phyloP scores from a whole-genome alignment of 1,284 basidiomycete genomes.

The Rhodofomes roseus region DNA sequence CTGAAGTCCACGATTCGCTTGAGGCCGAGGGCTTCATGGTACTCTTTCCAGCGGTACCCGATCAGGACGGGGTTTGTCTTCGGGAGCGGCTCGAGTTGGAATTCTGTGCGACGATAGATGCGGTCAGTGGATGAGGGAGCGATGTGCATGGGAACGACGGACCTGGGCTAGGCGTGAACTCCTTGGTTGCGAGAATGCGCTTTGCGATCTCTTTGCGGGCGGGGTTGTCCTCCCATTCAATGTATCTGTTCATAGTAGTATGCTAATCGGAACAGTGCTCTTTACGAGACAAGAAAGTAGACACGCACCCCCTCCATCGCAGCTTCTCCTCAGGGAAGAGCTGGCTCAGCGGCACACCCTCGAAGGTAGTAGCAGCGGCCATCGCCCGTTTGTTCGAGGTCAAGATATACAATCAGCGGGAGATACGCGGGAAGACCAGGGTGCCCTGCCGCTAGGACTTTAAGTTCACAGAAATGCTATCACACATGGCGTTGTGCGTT shows the following conservation, averaged over 20 bases:
- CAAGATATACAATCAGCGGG: neutral
- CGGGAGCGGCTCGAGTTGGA: constrained; percentile 47
- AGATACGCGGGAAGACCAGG: too few relatives aligned
- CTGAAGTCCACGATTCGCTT: constrained; percentile 44
- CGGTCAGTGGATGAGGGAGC: neutral
- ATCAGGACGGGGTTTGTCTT: constrained; percentile 50
- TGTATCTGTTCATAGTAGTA: constrained; percentile 28
- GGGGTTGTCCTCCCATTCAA: constrained; percentile 48
- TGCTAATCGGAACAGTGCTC: neutral
- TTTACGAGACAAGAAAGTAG: neutral
- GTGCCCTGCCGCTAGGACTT: too few relatives aligned
- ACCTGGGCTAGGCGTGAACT: constrained; percentile 43
- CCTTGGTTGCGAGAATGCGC: constrained; percentile 37
- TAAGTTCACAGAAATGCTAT: too few relatives aligned
- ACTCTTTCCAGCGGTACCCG: constrained; percentile 53
- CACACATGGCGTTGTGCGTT: too few relatives aligned
- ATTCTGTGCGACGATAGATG: constrained; percentile 30
- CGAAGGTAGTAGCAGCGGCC: constrained; percentile 2
- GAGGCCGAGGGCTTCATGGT: constrained; percentile 48
- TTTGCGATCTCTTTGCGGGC: constrained; percentile 39
- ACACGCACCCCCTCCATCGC: constrained; percentile 33
- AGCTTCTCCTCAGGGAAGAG: constrained; percentile 33
- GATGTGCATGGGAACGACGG: neutral
- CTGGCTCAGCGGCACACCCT: constrained; percentile 19
- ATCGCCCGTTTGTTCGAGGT: neutral